Evolutionary conservation across 495 filamentous ascomycete species (phyloP).

Genomic region (Trichoderma parareesei): DNA sequence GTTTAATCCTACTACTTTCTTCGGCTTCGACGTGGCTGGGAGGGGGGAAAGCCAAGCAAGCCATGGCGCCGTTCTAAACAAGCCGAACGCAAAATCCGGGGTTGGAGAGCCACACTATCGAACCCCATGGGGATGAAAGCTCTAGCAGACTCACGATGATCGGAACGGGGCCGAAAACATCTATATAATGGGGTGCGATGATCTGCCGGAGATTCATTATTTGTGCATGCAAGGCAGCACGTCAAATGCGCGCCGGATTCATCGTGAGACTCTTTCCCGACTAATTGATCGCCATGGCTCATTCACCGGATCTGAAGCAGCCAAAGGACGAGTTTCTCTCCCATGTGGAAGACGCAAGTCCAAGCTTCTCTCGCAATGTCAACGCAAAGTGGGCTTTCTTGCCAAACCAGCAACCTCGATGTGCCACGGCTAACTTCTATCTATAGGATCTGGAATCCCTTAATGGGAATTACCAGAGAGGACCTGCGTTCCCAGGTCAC

Average conservation of each 20-base stretch:
- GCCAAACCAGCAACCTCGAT: neutral
- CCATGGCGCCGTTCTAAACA: neutral
- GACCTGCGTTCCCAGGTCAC: conserved; percentile 42
- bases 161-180: neutral
- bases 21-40: neutral
- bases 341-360: neutral
- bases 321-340: neutral
- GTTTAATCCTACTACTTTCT: neutral
- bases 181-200: neutral
- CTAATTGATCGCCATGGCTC: neutral
- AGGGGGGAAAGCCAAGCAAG: neutral
- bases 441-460: conserved; percentile 32
- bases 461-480: conserved; percentile 40
- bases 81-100: conserved; percentile 5
- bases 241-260: neutral
- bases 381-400: conserved; percentile 15
- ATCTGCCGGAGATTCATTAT: neutral
- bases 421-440: neutral
- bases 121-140: conserved; percentile 3
- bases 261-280: neutral
- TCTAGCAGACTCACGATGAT: neutral
- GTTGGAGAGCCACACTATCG: neutral
- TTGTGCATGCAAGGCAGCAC: neutral
- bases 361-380: conserved; percentile 13
- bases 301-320: neutral